Evolutionary conservation across 495 filamentous ascomycete genomes (phyloP).

Genomic region (Aspergillus bridgeri): DNA sequence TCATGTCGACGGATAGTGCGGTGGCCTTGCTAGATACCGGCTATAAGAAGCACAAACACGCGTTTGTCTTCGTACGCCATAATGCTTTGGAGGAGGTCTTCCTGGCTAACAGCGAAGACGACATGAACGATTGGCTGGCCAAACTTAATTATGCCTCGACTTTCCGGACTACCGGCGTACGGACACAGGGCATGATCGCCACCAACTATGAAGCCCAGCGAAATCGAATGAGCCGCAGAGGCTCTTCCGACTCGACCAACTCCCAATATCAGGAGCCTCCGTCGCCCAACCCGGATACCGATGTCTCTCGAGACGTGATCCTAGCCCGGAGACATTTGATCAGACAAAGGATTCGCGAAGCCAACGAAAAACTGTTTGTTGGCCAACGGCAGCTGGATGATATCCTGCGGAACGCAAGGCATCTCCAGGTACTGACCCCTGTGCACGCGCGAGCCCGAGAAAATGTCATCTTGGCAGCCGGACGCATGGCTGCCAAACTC

Average conservation of each 20-base stretch:
- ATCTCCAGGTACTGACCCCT: slow-evolving; percentile 83
- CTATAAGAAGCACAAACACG: slow-evolving; percentile 96
- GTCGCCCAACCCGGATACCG: slow-evolving; percentile 65
- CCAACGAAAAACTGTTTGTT: slow-evolving; percentile 73
- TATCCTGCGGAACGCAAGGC: slow-evolving; percentile 85
- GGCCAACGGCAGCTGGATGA: slow-evolving; percentile 73
- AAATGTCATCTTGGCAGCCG: slow-evolving; percentile 78
- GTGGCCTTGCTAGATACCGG: slow-evolving; percentile 81
- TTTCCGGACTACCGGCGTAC: slow-evolving; percentile 87
- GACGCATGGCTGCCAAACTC: slow-evolving; percentile 79
- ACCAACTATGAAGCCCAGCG: slow-evolving; percentile 81
- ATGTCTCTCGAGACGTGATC: slow-evolving; percentile 80
- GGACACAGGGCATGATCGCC: slow-evolving; percentile 82
- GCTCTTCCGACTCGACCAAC: slow-evolving; percentile 45
- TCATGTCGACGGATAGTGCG: slow-evolving; percentile 88
- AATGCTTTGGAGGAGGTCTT: slow-evolving; percentile 88
- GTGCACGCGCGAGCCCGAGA: slow-evolving; percentile 85
- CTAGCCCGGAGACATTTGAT: slow-evolving; percentile 78
- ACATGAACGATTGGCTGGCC: slow-evolving; percentile 96
- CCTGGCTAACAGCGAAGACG: slow-evolving; percentile 79
- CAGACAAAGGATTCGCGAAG: slow-evolving; percentile 74
- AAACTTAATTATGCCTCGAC: slow-evolving; percentile 96
- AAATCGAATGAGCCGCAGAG: slow-evolving; percentile 67
- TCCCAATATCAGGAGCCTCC: slow-evolving; percentile 32
- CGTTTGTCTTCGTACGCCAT: slow-evolving; percentile 87